Base-by-base conservation (phyloP, 108 stramenopile species). In the Schizochytrium sp. region DNA sequence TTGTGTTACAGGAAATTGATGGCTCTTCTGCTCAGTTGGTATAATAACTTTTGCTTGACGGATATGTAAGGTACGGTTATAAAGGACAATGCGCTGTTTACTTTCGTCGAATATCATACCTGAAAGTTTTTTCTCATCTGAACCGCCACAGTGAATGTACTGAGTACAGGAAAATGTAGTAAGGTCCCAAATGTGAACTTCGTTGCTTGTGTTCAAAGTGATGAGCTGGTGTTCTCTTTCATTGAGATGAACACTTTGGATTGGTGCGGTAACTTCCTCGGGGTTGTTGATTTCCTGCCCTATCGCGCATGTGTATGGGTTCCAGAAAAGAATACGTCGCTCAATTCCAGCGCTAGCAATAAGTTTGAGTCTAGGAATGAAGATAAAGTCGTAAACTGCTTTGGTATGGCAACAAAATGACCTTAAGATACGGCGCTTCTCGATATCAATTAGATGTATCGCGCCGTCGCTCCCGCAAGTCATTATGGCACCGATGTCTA, bases 361-460 rank as follows among this genome's bases (percentile, higher is more conserved):
- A 57, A 55, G 46, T 49, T 89, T 89, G 55, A 56, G 44, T 17
- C 64, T 8, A n/a, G 73, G 56, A 28, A 89, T 61, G 69, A 87
- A 91, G 7, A 72, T 89, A 41, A 92, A 91, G 46, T 72, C 57
- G 61, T 90, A 91, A 40, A 92, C 91, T 12, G 89, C 72, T 45
- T 91, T 89, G 41, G 19, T 41, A 72, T 92, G 91, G 4, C 89
- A 87, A 1, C 2, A 38, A 60, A 91, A 92, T 3, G 91, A 56
- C 40, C 92, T 50, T 47, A 61, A 64, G n/a, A 87, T 56, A 15
- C 61, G 47, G 13, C 88, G 89, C 72, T 90, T 90, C 46, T 72
- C 61, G 58, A 92, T 50, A 90, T 92, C 91, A 55, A 90, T 55
- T 45, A 92, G 61, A 49, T 88, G 49, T 7, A 92, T 73, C 56